Conservation (phyloP, 768 basidiomycete species). For the Rhodotorula toruloides region DNA sequence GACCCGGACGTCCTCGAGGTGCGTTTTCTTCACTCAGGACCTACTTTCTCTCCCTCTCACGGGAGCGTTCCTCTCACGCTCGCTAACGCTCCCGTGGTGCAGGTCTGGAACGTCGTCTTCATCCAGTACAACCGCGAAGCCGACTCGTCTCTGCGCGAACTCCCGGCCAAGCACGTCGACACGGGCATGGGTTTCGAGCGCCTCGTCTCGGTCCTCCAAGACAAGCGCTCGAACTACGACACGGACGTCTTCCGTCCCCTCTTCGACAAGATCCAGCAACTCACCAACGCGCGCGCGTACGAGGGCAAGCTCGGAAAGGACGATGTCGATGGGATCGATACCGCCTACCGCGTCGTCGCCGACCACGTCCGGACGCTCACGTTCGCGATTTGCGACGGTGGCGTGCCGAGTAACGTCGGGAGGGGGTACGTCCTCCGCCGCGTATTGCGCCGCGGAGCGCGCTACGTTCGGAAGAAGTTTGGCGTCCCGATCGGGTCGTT, state of each 20-base stretch:
- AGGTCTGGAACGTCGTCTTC: constrained; percentile 99
- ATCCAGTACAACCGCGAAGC: constrained; percentile 97
- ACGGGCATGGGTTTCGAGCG: constrained; percentile 99
- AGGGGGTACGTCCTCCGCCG: constrained; percentile 94
- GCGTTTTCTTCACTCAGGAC: not conserved
- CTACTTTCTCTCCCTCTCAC: not conserved
- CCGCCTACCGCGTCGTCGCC: constrained; percentile 92
- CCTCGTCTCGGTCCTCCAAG: constrained; percentile 86
- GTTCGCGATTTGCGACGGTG: constrained; percentile 92
- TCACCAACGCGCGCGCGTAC: constrained; percentile 84
- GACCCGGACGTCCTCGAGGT: constrained; percentile 87
- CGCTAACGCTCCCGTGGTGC: constrained; percentile 11
- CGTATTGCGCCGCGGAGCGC: constrained; percentile 85
- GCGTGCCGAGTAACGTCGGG: constrained; percentile 91
- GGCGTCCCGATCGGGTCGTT: constrained; percentile 78
- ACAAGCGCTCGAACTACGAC: constrained; percentile 91
- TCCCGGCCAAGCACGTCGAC: constrained; percentile 93
- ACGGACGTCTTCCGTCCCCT: constrained; percentile 91
- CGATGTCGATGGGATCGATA: constrained; percentile 92
- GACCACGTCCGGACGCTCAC: constrained; percentile 94
- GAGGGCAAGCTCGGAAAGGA: constrained; percentile 87
- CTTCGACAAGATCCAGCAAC: constrained; percentile 75
- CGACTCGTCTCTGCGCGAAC: constrained; percentile 67
- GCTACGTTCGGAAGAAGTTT: constrained; percentile 92
- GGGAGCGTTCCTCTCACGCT: not conserved